Evolutionary conservation across 2,329 filamentous ascomycete species (phyloP).

Genomic region (Sporothrix luriei): DNA sequence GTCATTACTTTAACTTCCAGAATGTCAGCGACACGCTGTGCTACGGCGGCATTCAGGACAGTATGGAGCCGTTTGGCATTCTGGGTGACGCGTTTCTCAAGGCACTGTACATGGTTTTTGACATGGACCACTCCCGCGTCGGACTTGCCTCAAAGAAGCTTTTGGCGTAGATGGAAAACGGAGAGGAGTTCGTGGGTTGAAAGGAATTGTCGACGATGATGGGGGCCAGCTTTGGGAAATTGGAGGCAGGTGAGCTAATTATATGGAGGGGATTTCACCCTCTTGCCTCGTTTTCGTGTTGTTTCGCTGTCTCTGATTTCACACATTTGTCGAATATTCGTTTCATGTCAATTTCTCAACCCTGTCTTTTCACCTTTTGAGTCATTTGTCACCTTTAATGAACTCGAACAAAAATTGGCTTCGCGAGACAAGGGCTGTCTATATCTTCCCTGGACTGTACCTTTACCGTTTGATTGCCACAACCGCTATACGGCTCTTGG

Average conservation of each 20-base stretch:
- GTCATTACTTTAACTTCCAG: conserved; percentile 51
- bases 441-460: neutral
- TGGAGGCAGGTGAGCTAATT: neutral
- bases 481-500: too few species aligned
- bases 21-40: conserved; percentile 60
- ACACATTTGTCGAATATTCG: neutral
- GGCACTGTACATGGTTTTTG: conserved; percentile 73
- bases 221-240: neutral
- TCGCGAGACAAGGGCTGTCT: neutral
- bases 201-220: neutral
- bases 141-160: conserved; percentile 53
- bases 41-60: conserved; percentile 74
- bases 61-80: conserved; percentile 59
- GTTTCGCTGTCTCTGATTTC: neutral
- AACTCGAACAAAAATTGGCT: too few species aligned
- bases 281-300: neutral
- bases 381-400: neutral
- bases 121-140: conserved; percentile 52
- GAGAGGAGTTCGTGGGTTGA: too few species aligned
- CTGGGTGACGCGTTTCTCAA: conserved; percentile 81
- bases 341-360: neutral
- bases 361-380: neutral
- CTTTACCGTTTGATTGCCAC: conserved; percentile 1
- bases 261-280: neutral
- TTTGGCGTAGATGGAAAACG: conserved; percentile 30